Base-by-base conservation (phyloP, 371 early-diverging fungal species). In the Mucor piriformis region DNA sequence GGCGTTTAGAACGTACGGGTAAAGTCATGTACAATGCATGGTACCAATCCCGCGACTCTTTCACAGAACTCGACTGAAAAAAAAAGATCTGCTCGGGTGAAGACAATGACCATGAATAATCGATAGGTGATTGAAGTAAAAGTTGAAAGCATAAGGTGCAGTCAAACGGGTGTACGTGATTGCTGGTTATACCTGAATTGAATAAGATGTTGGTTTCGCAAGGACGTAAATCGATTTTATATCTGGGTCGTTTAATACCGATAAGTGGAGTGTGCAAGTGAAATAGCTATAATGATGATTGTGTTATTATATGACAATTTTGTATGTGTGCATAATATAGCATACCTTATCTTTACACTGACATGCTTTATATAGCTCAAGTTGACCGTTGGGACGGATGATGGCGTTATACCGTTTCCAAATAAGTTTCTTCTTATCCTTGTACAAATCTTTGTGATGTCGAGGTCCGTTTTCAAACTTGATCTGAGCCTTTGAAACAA, bases 31-130 rank as follows among this genome's bases (percentile, higher is more conserved):
- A 62, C 2, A 62, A 13, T 4, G 62, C 12, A 23, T 33, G 49
- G 50, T 62, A 62, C 62, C 62, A 62, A 20, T 35, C 25, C 12
- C 54, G 61, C 6, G 62, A 49, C 15, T n/a, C 4, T 0, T 25
- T 16, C 6, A 49, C 25, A 13, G 47, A 40, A 18, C 6, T 20
- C 10, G 62, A 23, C 32, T 50, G 55, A 20, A 62, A 62, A 20
- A 50, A 62, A 35, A 55, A 62, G 8, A 43, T n/a, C 0, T 10
- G 6, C 1, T 29, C 7, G 24, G 32, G 2, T n/a, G 50, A 42
- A 0, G 21, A n/a, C 1, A 58, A n/a, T 0, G 44, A 58, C 50
- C 55, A 55, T 8, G 50, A 48, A 20, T 49, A 62, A 27, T 60
- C 60, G 6, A 53, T 27, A 12, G 46, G 20, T 27, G 60, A 60